Percentiles rank a stretch among this genome's conserved stretches.
Conservation (phyloP, 2,329 filamentous ascomycete species). For the Alternaria sp. region DNA sequence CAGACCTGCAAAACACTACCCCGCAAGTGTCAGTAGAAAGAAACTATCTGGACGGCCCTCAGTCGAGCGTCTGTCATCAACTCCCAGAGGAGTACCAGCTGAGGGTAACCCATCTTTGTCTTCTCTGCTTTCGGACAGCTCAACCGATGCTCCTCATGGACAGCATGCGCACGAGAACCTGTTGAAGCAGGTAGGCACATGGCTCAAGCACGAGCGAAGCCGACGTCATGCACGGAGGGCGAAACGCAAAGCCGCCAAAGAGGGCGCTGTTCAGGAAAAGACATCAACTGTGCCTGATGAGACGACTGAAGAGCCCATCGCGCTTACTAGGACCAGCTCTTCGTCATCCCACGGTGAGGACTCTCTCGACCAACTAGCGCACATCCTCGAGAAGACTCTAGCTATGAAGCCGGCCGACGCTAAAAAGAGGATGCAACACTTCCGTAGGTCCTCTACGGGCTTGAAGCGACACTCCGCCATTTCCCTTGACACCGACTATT, state of each 20-base stretch:
- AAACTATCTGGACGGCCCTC: conserved; percentile 54
- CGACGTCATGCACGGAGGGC: conserved; percentile 66
- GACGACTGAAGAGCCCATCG: conserved; percentile 5
- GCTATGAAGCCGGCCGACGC: conserved; percentile 46
- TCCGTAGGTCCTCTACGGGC: conserved; percentile 39
- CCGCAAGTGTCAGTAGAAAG: conserved; percentile 50
- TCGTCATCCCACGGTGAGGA: conserved; percentile 70
- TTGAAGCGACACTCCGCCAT: conserved; percentile 56
- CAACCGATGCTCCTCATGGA: conserved; percentile 25
- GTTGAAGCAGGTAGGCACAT: conserved; percentile 77
- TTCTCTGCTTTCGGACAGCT: conserved; percentile 40
- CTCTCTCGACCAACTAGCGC: conserved; percentile 80
- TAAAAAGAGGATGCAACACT: conserved; percentile 38
- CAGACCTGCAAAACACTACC: conserved; percentile 44
- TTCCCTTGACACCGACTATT: conserved; percentile 85
- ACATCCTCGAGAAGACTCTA: conserved; percentile 75
- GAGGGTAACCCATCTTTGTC: conserved; percentile 40
- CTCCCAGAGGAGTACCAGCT: conserved; percentile 24
- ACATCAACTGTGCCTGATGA: conserved; percentile 8
- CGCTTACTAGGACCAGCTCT: conserved; percentile 58
- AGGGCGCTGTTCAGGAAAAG: conserved; percentile 18
- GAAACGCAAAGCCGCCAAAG: conserved; percentile 58
- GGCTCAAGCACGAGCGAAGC: conserved; percentile 80
- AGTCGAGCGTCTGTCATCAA: conserved; percentile 37
- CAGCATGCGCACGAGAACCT: conserved; percentile 53